A percentile compares a stretch with the other conserved stretches of the same genome.
These are phyloP conservation scores for Musa itinerans DNA, from an alignment of 176 grass and related monocot species.

Conservation along the genomic window DNA sequence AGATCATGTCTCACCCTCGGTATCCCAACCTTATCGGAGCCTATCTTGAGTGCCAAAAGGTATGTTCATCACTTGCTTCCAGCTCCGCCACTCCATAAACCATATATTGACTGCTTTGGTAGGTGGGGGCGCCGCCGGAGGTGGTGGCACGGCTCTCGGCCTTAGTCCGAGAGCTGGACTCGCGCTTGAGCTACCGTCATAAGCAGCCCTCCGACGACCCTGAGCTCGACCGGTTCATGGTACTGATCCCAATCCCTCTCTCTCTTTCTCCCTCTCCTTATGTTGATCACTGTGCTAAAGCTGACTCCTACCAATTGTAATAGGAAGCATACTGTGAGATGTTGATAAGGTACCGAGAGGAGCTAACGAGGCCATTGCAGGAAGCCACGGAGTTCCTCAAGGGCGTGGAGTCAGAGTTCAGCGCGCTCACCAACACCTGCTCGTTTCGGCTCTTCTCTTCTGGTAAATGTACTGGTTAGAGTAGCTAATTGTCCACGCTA, in stretches of 20 bases:
- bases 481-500: too few species aligned
- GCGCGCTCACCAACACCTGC: slow-evolving; percentile 29
- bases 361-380: slow-evolving; percentile 55
- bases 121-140: slow-evolving; percentile 74
- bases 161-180: slow-evolving; percentile 42
- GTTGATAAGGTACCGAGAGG: slow-evolving; percentile 54
- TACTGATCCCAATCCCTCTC: not conserved
- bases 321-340: slow-evolving; percentile 50
- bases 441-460: slow-evolving; percentile 6
- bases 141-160: slow-evolving; percentile 40
- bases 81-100: slow-evolving; percentile 5
- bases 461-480: not conserved
- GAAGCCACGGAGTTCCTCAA: slow-evolving; percentile 69
- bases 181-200: slow-evolving; percentile 11
- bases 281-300: not conserved
- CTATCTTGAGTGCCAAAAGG: slow-evolving; percentile 82
- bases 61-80: not conserved
- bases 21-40: slow-evolving; percentile 65
- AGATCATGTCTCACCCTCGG: slow-evolving; percentile 69
- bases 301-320: not conserved
- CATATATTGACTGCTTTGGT: slow-evolving; percentile 11
- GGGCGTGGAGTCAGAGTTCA: slow-evolving; percentile 59
- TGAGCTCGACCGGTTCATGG: slow-evolving; percentile 95
- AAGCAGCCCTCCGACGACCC: slow-evolving; percentile 33
- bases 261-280: not conserved